phyloP scores from a whole-genome alignment of 2,329 filamentous ascomycete genomes.

The Sporothrix brunneoviolacea region DNA sequence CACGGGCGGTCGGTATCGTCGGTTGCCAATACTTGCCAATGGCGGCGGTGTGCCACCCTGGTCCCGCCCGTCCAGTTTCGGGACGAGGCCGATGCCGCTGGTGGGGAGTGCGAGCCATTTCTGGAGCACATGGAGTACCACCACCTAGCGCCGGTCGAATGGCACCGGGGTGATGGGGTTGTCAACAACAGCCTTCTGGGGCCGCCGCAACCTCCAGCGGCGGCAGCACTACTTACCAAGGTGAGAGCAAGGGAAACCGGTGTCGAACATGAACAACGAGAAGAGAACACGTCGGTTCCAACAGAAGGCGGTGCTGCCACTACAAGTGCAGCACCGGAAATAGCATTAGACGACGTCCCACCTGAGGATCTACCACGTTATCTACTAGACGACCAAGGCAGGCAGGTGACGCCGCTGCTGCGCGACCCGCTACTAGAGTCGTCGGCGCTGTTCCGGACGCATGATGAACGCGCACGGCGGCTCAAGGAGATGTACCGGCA shows the following conservation, averaged over 20 bases:
- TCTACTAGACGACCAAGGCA: slow-evolving; percentile 44
- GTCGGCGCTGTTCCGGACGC: slow-evolving; percentile 10
- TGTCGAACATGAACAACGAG: no score
- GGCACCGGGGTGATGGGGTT: slow-evolving; percentile 56
- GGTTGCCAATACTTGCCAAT: slow-evolving; percentile 27
- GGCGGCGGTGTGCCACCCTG: slow-evolving; percentile 33
- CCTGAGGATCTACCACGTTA: slow-evolving; percentile 34
- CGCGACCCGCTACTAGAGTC: slow-evolving; percentile 27
- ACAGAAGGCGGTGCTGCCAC: not conserved
- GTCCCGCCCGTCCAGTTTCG: slow-evolving; percentile 18
- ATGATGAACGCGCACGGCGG: slow-evolving; percentile 23
- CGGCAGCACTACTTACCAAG: slow-evolving; percentile 17
- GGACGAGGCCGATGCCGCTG: slow-evolving; percentile 7
- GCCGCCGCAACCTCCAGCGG: not conserved
- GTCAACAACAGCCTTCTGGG: slow-evolving; percentile 30
- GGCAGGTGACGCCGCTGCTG: slow-evolving; percentile 54
- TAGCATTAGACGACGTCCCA: slow-evolving; percentile 1
- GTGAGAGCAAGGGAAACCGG: slow-evolving; percentile 6
- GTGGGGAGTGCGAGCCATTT: slow-evolving; percentile 28
- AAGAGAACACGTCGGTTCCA: not conserved
- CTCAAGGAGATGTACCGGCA: slow-evolving; percentile 33
- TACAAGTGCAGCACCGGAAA: not conserved
- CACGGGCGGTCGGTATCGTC: slow-evolving; percentile 31
- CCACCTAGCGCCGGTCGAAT: slow-evolving; percentile 48
- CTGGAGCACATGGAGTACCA: slow-evolving; percentile 44